Conservation (phyloP, 352 stramenopile genomes). For the Globisporangium nagaii region DNA sequence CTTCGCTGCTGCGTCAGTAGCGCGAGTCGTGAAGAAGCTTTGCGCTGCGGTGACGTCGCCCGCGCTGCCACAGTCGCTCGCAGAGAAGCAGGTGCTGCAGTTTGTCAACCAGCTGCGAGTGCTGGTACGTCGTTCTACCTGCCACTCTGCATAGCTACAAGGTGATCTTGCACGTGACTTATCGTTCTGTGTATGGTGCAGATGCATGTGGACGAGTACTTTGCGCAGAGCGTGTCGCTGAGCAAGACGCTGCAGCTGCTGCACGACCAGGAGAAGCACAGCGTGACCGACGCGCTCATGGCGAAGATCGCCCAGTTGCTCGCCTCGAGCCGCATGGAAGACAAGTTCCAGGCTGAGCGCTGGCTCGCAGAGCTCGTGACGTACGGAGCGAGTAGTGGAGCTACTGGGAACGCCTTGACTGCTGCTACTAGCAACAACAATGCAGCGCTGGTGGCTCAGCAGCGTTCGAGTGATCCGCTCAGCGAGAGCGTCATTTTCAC, state of each 20-base stretch:
- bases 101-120: slow-evolving; percentile 36
- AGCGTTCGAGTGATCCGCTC: background rate
- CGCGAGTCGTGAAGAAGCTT: slow-evolving; percentile 22
- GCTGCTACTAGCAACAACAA: background rate
- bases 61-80: slow-evolving; percentile 18
- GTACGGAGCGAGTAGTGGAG: slow-evolving; percentile 9
- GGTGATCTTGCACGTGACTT: background rate
- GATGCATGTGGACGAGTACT: slow-evolving; percentile 42
- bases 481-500: slow-evolving; percentile 12
- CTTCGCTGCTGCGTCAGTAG: slow-evolving; percentile 1
- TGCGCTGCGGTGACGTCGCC: background rate
- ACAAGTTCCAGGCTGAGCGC: slow-evolving; percentile 35
- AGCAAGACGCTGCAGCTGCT: slow-evolving; percentile 20
- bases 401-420: background rate
- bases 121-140: slow-evolving; percentile 7
- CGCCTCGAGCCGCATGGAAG: slow-evolving; percentile 19
- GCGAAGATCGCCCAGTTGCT: slow-evolving; percentile 25
- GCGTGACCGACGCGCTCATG: slow-evolving; percentile 20
- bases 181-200: no score
- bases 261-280: slow-evolving; percentile 12
- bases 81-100: slow-evolving; percentile 29
- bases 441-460: background rate
- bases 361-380: slow-evolving; percentile 48
- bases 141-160: no score
- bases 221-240: slow-evolving; percentile 28